phyloP scores from a whole-genome alignment of 2,329 filamentous ascomycete species.

The Neodidymelliopsis sp. region DNA sequence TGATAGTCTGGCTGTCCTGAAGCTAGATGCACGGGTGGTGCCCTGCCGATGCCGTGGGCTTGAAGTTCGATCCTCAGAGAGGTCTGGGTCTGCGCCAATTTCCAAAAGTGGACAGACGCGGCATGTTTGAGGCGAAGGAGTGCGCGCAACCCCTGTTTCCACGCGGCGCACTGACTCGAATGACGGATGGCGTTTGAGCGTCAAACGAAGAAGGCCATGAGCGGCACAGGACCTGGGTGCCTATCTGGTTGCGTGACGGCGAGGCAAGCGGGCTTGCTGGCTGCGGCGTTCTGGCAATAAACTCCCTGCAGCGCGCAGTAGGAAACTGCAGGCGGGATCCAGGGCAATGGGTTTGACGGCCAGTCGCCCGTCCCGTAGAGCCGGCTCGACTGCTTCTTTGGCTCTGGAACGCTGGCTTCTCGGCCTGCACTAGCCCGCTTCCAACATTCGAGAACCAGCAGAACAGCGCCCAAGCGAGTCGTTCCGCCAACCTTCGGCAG shows the following conservation, averaged over 20 bases:
- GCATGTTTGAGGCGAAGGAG: conserved; percentile 4
- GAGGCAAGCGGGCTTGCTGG: neutral
- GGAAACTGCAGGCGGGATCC: neutral
- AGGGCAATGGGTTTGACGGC: conserved; percentile 2
- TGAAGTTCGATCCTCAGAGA: neutral
- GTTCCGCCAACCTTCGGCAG: conserved; percentile 16
- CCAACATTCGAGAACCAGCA: conserved; percentile 29
- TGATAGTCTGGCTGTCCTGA: neutral
- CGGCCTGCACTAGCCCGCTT: conserved; percentile 23
- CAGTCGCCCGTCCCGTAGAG: conserved; percentile 6
- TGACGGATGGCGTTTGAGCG: conserved; percentile 6
- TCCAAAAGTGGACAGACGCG: conserved; percentile 9
- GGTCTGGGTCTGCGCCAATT: conserved; percentile 4
- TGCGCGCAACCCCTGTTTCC: conserved; percentile 9
- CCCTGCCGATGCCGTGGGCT: neutral
- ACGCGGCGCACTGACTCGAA: conserved; percentile 18
- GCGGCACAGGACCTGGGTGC: too few species aligned
- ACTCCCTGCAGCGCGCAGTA: conserved; percentile 4
- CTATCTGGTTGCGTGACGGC: neutral
- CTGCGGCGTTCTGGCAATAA: neutral
- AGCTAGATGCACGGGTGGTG: neutral
- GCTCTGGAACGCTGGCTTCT: conserved; percentile 24
- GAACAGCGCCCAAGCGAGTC: conserved; percentile 22
- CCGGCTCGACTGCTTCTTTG: conserved; percentile 26
- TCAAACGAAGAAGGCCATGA: conserved; percentile 3